Conservation (phyloP, 805 yeast species). For the Lipomyces lipofer region DNA sequence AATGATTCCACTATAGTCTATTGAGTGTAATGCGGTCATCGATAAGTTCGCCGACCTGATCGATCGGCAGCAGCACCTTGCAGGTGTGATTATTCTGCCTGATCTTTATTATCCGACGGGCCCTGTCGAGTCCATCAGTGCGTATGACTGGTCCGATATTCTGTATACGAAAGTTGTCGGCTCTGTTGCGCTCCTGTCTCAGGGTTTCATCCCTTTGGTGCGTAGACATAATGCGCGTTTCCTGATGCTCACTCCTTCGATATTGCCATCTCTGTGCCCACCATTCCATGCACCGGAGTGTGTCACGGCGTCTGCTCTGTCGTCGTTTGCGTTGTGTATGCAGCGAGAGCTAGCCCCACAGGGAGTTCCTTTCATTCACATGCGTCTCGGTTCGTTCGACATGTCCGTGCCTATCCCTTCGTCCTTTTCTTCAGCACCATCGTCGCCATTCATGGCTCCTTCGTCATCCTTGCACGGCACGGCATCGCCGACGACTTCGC, state of each 20-base stretch:
- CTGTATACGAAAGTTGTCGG: slow-evolving; percentile 49
- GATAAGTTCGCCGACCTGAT: slow-evolving; percentile 28
- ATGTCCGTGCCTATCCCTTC: slow-evolving; percentile 39
- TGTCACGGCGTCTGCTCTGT: slow-evolving; percentile 50
- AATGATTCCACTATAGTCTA: no score
- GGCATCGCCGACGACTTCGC: slow-evolving; percentile 24
- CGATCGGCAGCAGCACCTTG: slow-evolving; percentile 48
- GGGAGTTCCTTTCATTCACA: slow-evolving; percentile 46
- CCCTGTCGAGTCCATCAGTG: slow-evolving; percentile 58
- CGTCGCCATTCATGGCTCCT: slow-evolving; percentile 23
- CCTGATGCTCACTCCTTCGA: slow-evolving; percentile 55
- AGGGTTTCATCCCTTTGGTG: slow-evolving; percentile 57
- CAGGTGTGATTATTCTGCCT: slow-evolving; percentile 71
- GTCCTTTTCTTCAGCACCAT: slow-evolving; percentile 16
- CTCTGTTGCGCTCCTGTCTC: slow-evolving; percentile 53
- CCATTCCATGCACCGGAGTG: slow-evolving; percentile 69
- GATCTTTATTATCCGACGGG: slow-evolving; percentile 68
- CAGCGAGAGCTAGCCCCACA: slow-evolving; percentile 49
- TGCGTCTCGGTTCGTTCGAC: slow-evolving; percentile 51
- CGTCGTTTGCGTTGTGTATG: slow-evolving; percentile 43
- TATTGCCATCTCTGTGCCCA: slow-evolving; percentile 54
- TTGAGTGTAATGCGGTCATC: slow-evolving; percentile 23
- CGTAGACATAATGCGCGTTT: slow-evolving; percentile 53
- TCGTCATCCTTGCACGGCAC: slow-evolving; percentile 12
- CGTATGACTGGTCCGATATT: slow-evolving; percentile 52